Evolutionary conservation across 805 yeast genomes (phyloP), one percentile per base, ranked within the genome.

Genomic region (Yarrowia yakushimensis): DNA sequence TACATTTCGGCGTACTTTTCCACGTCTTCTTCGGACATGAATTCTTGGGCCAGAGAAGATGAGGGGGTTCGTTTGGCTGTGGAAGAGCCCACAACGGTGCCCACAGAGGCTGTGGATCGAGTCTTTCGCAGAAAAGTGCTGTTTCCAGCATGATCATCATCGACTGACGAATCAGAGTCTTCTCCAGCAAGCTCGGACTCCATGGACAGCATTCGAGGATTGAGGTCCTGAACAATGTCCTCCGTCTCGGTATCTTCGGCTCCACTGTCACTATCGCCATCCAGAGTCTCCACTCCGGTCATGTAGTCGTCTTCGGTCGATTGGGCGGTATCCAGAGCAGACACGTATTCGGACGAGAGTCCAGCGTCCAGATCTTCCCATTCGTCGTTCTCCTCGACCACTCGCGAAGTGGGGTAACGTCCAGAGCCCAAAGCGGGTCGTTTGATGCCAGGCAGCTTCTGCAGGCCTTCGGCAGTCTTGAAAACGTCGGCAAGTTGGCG

Each of bases 191-290:
- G 31, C 37, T 42, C 31, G 17, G 31, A 3, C 48, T 43, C 34
- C 45, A 27, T 20, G 25, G 55, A 48, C 20, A 52, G 18, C 43
- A 52, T 34, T 61, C 59, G 28, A 1, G 46, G 30, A 22, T 55
- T 39, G n/a, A 41, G 37, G 4, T 37, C 39, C 37, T 39, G 61
- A 15, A 27, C 46, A 11, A 39, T 48, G 15, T 39, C 65, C 45
- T 72, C 75, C 20, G 73, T 70, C 55, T 72, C 75, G 2, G 75
- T 72, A 37, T 68, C 67, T 22, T 66, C 71, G 34, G 66, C 74
- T 17, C 65, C 64, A 39, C 23, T 15, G n/a, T 55, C 64, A 39
- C 23, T 15, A 15, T 55, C 61, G 11, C 61, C 61, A 22, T 55
- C 61, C 46, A 55, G 48, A 13, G 61, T 55, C 48, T 55, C 61